Conservation (phyloP, 495 filamentous ascomycete species). For the Amniculicola lignicola region DNA sequence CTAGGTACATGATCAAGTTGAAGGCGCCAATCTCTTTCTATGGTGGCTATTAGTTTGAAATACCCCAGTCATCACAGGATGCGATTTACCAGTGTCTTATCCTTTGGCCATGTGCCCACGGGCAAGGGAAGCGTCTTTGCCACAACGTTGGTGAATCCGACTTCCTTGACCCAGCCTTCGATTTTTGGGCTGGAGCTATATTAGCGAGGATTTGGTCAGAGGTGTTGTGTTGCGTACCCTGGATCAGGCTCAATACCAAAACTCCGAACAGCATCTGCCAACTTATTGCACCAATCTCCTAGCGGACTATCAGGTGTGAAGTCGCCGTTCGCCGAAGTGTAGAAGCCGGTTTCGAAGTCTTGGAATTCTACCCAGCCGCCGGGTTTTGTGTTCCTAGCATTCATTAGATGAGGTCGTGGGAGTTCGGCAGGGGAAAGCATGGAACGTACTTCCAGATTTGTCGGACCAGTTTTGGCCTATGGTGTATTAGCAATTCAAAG, state of each 20-base stretch:
- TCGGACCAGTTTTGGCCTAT: conserved; percentile 32
- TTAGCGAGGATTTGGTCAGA: neutral
- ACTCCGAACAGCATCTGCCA: conserved; percentile 21
- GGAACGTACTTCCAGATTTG: conserved; percentile 37
- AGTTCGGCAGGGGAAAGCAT: neutral
- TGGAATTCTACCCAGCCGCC: conserved; percentile 56
- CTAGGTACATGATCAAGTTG: conserved; percentile 39
- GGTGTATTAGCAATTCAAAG: neutral
- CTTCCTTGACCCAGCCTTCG: conserved; percentile 31
- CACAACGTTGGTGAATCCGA: conserved; percentile 42
- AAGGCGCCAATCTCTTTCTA: conserved; percentile 35
- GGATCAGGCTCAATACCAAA: conserved; percentile 29
- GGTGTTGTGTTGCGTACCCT: conserved; percentile 6
- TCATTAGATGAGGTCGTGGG: neutral
- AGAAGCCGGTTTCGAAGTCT: conserved; percentile 44
- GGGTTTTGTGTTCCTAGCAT: conserved; percentile 41
- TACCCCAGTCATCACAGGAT: neutral
- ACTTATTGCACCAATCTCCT: conserved; percentile 32
- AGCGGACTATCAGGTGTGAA: conserved; percentile 40
- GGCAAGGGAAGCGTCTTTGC: conserved; percentile 31
- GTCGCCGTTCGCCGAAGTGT: conserved; percentile 47
- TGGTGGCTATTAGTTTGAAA: neutral
- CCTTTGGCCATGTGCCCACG: conserved; percentile 38
- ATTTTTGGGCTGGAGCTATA: conserved; percentile 26
- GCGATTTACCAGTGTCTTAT: conserved; percentile 24